A percentile compares a stretch with the other conserved stretches of the same genome.
Conservation (phyloP, 2,329 filamentous ascomycete genomes). For the Iodosphaeria phyllophila region DNA sequence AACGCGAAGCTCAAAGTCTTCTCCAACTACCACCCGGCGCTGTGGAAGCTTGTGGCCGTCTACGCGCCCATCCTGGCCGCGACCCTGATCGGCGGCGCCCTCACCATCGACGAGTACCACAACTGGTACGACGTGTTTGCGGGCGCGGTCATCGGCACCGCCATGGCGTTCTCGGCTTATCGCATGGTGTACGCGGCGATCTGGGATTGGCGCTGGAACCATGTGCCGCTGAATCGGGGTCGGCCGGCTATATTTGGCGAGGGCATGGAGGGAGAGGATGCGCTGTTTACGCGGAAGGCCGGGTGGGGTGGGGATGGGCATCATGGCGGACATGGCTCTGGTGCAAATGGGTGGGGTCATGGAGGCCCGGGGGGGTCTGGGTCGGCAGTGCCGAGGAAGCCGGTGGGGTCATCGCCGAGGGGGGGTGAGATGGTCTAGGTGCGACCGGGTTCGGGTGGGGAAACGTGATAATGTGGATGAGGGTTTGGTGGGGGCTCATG, state of each 20-base stretch:
- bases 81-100: conserved; percentile 44
- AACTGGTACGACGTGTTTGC: conserved; percentile 60
- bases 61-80: conserved; percentile 51
- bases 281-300: conserved; percentile 37
- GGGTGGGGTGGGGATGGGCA: conserved; percentile 34
- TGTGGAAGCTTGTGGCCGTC: conserved; percentile 52
- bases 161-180: conserved; percentile 46
- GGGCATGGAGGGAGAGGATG: conserved; percentile 28
- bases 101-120: conserved; percentile 58
- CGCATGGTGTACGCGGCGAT: conserved; percentile 48
- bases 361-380: too few relatives aligned
- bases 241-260: conserved; percentile 31
- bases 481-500: too few relatives aligned
- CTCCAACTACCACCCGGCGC: conserved; percentile 49
- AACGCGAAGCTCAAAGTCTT: conserved; percentile 67
- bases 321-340: conserved; percentile 12
- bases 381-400: too few relatives aligned
- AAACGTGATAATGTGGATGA: too few relatives aligned
- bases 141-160: conserved; percentile 43
- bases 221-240: conserved; percentile 43
- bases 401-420: too few relatives aligned
- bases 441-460: too few relatives aligned
- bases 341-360: background rate
- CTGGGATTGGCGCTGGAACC: conserved; percentile 49
- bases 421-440: too few relatives aligned